phyloP scores from a whole-genome alignment of 805 yeast species.

The Scheffersomyces coipomensis region DNA sequence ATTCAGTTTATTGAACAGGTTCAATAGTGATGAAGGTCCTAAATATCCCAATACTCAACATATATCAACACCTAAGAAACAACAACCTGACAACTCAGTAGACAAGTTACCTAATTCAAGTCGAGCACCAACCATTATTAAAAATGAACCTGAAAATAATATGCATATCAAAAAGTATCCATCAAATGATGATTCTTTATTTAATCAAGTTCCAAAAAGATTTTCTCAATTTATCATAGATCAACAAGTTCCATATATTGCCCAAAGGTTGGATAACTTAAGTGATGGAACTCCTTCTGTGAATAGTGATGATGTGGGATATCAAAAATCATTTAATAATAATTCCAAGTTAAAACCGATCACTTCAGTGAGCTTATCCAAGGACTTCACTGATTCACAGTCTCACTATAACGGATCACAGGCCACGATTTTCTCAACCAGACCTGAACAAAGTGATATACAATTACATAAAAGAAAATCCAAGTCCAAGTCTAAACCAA shows the following conservation, averaged over 20 bases:
- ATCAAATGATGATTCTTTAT: slow-evolving; percentile 5
- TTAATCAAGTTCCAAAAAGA: slow-evolving; percentile 38
- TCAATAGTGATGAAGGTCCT: slow-evolving; percentile 7
- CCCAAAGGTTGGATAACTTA: slow-evolving; percentile 17
- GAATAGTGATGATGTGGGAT: not conserved
- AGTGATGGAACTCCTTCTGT: slow-evolving; percentile 11
- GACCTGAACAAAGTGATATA: too few species aligned
- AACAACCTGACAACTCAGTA: not conserved
- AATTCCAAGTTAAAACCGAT: not conserved
- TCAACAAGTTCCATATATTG: slow-evolving; percentile 24
- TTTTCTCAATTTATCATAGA: slow-evolving; percentile 40
- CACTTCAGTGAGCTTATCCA: not conserved
- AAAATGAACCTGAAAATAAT: not conserved
- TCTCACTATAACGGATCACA: slow-evolving; percentile 26
- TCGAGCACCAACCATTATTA: slow-evolving; percentile 1
- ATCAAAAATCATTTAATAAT: not conserved
- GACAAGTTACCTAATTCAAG: not conserved
- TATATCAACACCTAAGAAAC: slow-evolving; percentile 3
- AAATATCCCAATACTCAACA: slow-evolving; percentile 27
- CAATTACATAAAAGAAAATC: too few species aligned
- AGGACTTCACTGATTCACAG: slow-evolving; percentile 34
- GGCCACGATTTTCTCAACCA: slow-evolving; percentile 44
- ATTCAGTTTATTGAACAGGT: slow-evolving; percentile 18
- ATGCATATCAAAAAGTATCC: not conserved
- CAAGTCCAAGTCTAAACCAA: too few species aligned